phyloP scores from a whole-genome alignment of 495 filamentous ascomycete species.

The Glonium stellatum region DNA sequence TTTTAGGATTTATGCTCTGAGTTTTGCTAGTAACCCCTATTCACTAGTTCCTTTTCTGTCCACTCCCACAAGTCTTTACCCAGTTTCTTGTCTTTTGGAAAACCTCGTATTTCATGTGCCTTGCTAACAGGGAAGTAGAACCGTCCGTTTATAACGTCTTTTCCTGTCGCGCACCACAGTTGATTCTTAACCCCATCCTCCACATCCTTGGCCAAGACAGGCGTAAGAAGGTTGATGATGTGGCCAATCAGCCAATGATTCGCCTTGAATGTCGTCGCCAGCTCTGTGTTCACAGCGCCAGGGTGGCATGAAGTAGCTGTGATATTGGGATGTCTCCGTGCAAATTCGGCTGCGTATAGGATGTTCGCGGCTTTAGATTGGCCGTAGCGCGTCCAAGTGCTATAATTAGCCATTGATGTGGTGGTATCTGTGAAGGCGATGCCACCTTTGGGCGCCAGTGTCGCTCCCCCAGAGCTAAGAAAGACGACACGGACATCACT shows the following conservation, averaged over 20 bases:
- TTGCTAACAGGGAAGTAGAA: slow-evolving; percentile 5
- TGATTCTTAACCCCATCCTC: slow-evolving; percentile 7
- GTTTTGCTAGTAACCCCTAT: neutral
- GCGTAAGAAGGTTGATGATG: neutral
- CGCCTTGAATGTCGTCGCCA: neutral
- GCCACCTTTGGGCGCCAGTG: neutral
- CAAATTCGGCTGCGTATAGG: slow-evolving; percentile 53
- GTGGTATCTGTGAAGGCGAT: neutral
- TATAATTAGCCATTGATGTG: neutral
- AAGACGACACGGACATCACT: slow-evolving; percentile 6
- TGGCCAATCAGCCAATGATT: neutral
- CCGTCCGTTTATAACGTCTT: slow-evolving; percentile 1
- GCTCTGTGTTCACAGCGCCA: neutral
- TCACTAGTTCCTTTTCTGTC: slow-evolving; percentile 13
- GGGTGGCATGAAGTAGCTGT: slow-evolving; percentile 16
- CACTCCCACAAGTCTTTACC: slow-evolving; percentile 12
- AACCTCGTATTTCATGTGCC: neutral
- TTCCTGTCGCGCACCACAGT: slow-evolving; percentile 7
- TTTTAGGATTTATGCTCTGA: too few species aligned
- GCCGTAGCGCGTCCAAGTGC: slow-evolving; percentile 46
- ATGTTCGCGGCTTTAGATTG: slow-evolving; percentile 65
- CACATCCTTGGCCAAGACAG: slow-evolving; percentile 43
- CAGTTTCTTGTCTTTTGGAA: neutral
- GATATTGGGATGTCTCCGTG: slow-evolving; percentile 49
- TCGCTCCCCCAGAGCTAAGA: neutral